phyloP scores from a whole-genome alignment of 805 yeast species.

The Candida ascalaphidarum region DNA sequence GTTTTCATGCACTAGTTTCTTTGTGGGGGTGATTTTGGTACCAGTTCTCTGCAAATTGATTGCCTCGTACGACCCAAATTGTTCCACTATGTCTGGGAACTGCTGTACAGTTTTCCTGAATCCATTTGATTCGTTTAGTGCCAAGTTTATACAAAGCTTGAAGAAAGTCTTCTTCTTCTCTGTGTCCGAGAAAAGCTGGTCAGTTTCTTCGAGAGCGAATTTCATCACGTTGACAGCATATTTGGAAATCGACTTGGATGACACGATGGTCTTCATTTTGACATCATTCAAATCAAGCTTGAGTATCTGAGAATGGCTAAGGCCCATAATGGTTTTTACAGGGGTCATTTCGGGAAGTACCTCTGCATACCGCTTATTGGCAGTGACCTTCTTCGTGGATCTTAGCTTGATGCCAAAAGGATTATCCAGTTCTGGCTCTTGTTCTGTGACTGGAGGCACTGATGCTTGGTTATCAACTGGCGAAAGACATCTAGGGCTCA shows the following conservation, averaged over 20 bases:
- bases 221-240: constrained; percentile 18
- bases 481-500: not conserved
- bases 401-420: constrained; percentile 19
- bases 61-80: constrained; percentile 20
- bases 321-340: constrained; percentile 28
- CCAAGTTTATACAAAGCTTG: constrained; percentile 22
- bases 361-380: constrained; percentile 15
- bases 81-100: constrained; percentile 17
- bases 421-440: constrained; percentile 1
- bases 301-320: constrained; percentile 25
- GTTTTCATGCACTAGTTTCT: constrained; percentile 23
- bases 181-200: constrained; percentile 14
- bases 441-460: not conserved
- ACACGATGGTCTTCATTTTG: constrained; percentile 24
- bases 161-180: constrained; percentile 15
- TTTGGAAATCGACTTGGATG: constrained; percentile 21
- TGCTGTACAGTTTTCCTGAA: constrained; percentile 16
- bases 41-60: constrained; percentile 23
- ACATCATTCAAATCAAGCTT: constrained; percentile 24
- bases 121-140: constrained; percentile 27
- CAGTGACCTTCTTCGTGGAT: constrained; percentile 11
- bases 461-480: not conserved
- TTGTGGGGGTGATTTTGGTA: constrained; percentile 26
- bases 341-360: constrained; percentile 23
- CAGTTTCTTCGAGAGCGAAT: constrained; percentile 15